Percentiles rank a stretch among this genome's conserved stretches.
Conservation (phyloP, 2,329 filamentous ascomycete species). For the Ilyonectria sp. region DNA sequence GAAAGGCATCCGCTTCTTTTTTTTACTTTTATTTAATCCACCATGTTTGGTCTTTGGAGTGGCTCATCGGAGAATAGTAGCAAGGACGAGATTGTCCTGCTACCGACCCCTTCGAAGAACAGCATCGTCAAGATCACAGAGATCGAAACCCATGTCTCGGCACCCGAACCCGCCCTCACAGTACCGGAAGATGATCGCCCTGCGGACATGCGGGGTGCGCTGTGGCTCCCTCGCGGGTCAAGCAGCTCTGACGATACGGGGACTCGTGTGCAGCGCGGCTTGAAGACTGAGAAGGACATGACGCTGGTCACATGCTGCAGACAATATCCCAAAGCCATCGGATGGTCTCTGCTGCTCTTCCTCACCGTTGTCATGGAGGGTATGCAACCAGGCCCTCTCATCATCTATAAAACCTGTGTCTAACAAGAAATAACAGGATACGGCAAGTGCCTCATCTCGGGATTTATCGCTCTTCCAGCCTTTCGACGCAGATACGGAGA, state of each 20-base stretch:
- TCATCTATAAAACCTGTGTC: no score
- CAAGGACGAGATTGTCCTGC: constrained; percentile 41
- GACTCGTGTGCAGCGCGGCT: constrained; percentile 3
- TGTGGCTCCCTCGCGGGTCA: constrained; percentile 40
- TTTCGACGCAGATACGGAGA: constrained; percentile 51
- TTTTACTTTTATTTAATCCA: constrained; percentile 15
- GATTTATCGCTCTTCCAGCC: constrained; percentile 48
- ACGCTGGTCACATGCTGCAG: not conserved
- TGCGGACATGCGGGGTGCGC: constrained; percentile 34
- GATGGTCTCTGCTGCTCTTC: no score
- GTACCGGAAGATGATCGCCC: constrained; percentile 35
- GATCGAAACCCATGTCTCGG: constrained; percentile 34
- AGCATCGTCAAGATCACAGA: constrained; percentile 37
- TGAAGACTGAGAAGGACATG: constrained; percentile 14
- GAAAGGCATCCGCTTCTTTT: constrained; percentile 42
- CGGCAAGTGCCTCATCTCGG: constrained; percentile 36
- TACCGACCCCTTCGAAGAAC: constrained; percentile 32
- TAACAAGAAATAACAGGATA: constrained; percentile 19
- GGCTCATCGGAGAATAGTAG: constrained; percentile 37
- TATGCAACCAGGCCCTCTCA: no score
- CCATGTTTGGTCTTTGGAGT: constrained; percentile 38
- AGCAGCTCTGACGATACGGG: constrained; percentile 42
- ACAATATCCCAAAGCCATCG: not conserved
- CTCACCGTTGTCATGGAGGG: no score
- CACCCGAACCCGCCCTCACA: constrained; percentile 31